Conservation (phyloP, 768 basidiomycete species). For the Rhodotorula paludigena region DNA sequence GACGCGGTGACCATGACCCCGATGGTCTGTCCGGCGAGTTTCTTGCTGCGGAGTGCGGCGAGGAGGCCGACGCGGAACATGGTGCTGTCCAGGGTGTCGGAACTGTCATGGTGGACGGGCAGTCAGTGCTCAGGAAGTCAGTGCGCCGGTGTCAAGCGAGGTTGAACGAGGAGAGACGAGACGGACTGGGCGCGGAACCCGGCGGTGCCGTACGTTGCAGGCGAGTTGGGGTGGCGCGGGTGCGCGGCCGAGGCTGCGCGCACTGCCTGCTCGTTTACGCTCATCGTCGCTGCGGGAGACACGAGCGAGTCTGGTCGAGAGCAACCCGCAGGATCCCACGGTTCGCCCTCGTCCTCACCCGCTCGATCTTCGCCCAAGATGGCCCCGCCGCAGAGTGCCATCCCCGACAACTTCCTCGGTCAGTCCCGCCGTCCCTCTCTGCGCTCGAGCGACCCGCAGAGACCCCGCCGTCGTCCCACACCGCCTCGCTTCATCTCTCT, state of each 20-base stretch:
- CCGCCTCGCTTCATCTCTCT: background rate
- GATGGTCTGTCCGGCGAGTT: constrained; percentile 80
- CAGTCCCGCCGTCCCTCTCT: background rate
- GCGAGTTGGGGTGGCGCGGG: constrained; percentile 46
- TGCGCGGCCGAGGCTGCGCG: constrained; percentile 44
- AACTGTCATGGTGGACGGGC: constrained; percentile 28
- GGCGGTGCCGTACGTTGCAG: constrained; percentile 51
- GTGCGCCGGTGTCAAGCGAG: background rate
- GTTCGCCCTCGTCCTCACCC: background rate
- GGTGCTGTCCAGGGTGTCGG: constrained; percentile 67
- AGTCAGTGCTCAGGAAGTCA: background rate
- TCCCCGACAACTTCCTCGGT: constrained; percentile 34
- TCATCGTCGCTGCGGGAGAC: background rate
- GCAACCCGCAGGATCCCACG: too few relatives aligned
- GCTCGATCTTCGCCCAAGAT: background rate
- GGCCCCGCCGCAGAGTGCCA: constrained; percentile 30
- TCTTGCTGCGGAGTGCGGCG: constrained; percentile 84
- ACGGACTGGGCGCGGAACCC: constrained; percentile 50
- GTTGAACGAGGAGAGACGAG: constrained; percentile 8
- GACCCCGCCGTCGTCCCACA: background rate
- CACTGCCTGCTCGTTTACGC: constrained; percentile 38
- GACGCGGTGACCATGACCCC: constrained; percentile 99
- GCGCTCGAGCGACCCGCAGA: background rate
- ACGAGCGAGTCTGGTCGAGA: too few relatives aligned
- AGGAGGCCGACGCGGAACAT: constrained; percentile 87